Conservation (phyloP, 2,329 filamentous ascomycete genomes). For the Dactylellina leptospora region DNA sequence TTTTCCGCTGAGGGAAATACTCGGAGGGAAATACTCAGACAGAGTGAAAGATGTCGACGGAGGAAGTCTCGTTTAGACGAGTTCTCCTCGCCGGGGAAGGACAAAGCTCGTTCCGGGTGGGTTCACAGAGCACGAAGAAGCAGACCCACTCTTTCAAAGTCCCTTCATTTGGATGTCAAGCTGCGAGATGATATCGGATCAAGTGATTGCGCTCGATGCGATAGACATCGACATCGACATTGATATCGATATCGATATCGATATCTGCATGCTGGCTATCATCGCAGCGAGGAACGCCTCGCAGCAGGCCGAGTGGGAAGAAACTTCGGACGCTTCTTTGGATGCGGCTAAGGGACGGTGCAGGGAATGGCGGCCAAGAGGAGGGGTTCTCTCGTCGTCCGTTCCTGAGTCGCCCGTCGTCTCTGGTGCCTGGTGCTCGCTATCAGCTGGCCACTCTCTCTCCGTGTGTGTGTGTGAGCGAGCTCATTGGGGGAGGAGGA, state of each 20-base stretch:
- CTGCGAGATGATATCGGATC: too few relatives aligned
- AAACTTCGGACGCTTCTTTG: too few relatives aligned
- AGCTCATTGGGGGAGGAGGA: too few relatives aligned
- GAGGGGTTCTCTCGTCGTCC: constrained; percentile 26
- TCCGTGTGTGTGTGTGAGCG: background rate
- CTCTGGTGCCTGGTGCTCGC: background rate
- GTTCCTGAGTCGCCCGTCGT: background rate
- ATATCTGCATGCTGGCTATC: too few relatives aligned
- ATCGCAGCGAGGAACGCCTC: too few relatives aligned
- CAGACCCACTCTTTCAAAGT: background rate
- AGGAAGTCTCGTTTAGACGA: constrained; percentile 38
- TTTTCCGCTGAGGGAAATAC: constrained; percentile 22
- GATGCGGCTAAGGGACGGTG: background rate
- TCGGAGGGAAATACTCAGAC: constrained; percentile 45
- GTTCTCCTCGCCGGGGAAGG: constrained; percentile 50
- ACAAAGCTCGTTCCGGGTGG: constrained; percentile 46
- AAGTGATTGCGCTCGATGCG: too few relatives aligned
- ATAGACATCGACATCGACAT: too few relatives aligned
- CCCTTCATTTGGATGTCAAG: background rate
- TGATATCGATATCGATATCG: too few relatives aligned
- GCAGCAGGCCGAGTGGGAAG: too few relatives aligned
- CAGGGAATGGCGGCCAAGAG: constrained; percentile 49
- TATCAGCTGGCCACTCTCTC: background rate
- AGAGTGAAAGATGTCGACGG: constrained; percentile 31
- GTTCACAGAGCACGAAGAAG: too few relatives aligned